phyloP scores from a whole-genome alignment of 768 basidiomycete species.

The Macrocybe gigantea region DNA sequence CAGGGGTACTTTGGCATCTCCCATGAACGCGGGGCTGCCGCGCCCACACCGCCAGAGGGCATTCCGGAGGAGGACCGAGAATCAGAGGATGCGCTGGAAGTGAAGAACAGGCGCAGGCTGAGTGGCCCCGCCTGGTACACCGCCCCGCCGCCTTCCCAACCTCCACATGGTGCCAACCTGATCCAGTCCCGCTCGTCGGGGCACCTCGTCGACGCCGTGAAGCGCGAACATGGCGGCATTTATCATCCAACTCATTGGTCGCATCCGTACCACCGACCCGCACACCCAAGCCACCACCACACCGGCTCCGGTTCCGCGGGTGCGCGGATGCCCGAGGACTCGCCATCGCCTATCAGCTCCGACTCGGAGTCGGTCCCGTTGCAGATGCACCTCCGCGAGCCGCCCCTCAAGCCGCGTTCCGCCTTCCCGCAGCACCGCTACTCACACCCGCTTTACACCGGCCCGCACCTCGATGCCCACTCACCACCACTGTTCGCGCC shows the following conservation, averaged over 20 bases:
- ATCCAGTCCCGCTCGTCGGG: conserved; percentile 36
- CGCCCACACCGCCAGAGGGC: too few species aligned
- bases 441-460: conserved; percentile 16
- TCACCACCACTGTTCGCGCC: conserved; percentile 18
- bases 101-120: conserved; percentile 35
- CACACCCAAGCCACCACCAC: conserved; percentile 26
- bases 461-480: conserved; percentile 25
- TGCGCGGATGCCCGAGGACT: conserved; percentile 40
- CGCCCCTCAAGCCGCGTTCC: conserved; percentile 19
- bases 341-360: conserved; percentile 66
- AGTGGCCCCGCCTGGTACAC: conserved; percentile 55
- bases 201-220: conserved; percentile 31
- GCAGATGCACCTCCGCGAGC: conserved; percentile 23
- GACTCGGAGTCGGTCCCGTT: conserved; percentile 49
- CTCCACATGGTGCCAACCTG: conserved; percentile 21
- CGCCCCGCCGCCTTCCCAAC: conserved; percentile 27
- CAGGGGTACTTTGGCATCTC: conserved; percentile 32
- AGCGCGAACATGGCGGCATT: conserved; percentile 16
- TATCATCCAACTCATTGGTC: conserved; percentile 25
- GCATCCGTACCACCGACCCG: conserved; percentile 40
- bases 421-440: conserved; percentile 20
- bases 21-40: conserved; percentile 22
- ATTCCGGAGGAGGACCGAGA: conserved; percentile 15
- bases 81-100: conserved; percentile 17
- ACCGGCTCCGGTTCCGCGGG: conserved; percentile 11